Evolutionary conservation across 371 early-diverging fungal genomes (phyloP).

Genomic region (Nematocida parisii): DNA sequence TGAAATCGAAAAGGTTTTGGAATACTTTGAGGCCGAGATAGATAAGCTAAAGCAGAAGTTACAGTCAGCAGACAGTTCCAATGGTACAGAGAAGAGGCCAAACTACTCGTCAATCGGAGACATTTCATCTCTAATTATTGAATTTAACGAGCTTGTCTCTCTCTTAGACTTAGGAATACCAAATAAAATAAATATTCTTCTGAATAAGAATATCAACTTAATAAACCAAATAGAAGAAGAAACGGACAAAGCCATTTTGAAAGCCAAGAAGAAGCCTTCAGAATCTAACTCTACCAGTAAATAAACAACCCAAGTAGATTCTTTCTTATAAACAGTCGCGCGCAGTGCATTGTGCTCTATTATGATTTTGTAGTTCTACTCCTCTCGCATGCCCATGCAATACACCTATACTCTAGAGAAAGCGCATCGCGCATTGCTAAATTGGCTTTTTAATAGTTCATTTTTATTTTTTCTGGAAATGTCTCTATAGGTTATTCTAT

Average conservation of each 20-base stretch:
- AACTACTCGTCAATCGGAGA: slow-evolving; percentile 35
- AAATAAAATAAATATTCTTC: slow-evolving; percentile 43
- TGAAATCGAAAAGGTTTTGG: slow-evolving; percentile 48
- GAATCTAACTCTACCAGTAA: too few relatives aligned
- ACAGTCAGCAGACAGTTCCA: background rate
- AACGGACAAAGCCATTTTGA: slow-evolving; percentile 1
- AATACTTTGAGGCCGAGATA: slow-evolving; percentile 56
- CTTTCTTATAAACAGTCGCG: too few relatives aligned
- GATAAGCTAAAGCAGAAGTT: slow-evolving; percentile 43
- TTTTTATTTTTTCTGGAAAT: too few relatives aligned
- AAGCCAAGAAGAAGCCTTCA: background rate
- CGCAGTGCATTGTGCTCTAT: too few relatives aligned
- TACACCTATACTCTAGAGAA: too few relatives aligned
- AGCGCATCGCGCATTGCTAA: too few relatives aligned
- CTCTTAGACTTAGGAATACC: slow-evolving; percentile 28
- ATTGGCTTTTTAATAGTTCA: too few relatives aligned
- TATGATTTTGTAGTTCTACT: too few relatives aligned
- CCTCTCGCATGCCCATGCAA: too few relatives aligned
- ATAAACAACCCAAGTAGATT: too few relatives aligned
- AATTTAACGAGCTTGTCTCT: slow-evolving; percentile 48
- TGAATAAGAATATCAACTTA: slow-evolving; percentile 52
- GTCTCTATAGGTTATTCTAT: too few relatives aligned
- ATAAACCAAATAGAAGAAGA: slow-evolving; percentile 35
- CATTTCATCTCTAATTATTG: slow-evolving; percentile 27
- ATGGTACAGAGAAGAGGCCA: background rate